A percentile compares a stretch with the other conserved stretches of the same genome.
phyloP scores from a whole-genome alignment of 2,329 filamentous ascomycete species.

The Monilinia aucupariae region DNA sequence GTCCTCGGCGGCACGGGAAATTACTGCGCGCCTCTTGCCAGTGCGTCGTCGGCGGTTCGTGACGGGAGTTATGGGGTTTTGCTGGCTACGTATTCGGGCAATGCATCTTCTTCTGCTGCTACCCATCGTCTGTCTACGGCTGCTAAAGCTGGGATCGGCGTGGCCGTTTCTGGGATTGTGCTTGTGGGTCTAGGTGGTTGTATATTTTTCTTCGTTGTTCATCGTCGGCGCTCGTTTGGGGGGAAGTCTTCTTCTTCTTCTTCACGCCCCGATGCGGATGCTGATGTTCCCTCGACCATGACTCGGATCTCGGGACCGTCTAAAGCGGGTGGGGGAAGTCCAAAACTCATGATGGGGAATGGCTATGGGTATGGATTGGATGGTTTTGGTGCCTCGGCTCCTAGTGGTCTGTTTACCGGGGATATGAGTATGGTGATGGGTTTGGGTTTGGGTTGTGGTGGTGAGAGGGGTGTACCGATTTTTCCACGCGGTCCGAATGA shows the following conservation, averaged over 20 bases:
- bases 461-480: conserved; percentile 38
- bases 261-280: not conserved
- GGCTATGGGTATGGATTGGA: conserved; percentile 21
- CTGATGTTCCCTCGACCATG: conserved; percentile 15
- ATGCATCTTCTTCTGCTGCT: no score
- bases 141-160: conserved; percentile 53
- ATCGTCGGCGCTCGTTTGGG: conserved; percentile 31
- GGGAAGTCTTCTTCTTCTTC: conserved; percentile 1
- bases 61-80: conserved; percentile 24
- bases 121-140: conserved; percentile 40
- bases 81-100: no score
- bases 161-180: conserved; percentile 45
- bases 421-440: conserved; percentile 30
- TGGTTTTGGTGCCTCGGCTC: conserved; percentile 36
- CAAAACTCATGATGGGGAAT: no score
- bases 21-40: conserved; percentile 38
- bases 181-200: conserved; percentile 40
- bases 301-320: conserved; percentile 18
- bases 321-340: no score
- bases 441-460: conserved; percentile 24
- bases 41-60: conserved; percentile 28
- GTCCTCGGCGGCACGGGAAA: conserved; percentile 35
- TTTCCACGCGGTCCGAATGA: conserved; percentile 45
- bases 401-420: conserved; percentile 40
- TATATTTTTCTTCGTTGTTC: conserved; percentile 45